Base-by-base conservation (phyloP, 2,329 filamentous ascomycete species). In the Fusarium floridanum region DNA sequence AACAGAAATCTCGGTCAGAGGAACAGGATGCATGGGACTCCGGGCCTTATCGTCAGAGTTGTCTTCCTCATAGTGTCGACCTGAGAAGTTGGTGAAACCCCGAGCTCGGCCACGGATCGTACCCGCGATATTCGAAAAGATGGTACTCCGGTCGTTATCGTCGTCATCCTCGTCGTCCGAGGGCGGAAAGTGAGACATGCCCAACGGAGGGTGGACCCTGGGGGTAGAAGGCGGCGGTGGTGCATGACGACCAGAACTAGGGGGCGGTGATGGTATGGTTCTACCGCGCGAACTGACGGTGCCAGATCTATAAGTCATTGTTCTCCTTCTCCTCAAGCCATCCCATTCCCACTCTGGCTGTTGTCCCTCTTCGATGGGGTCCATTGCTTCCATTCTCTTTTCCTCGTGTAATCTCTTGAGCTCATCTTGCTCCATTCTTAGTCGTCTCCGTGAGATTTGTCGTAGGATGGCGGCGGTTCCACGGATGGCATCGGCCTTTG, bases 401-500 rank as follows among this genome's bases (percentile, higher is more conserved):
- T 98, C 96, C 77, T 95, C 92, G 69, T 93, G 92, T 67, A 98
- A 87, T 36, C 94, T 91, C 76, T 90, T 92, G 22, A 93, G 89
- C 82, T 98, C 97, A 53, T 94, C 91, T 9, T 91, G 87, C 81
- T 98, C 94, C 86, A 93, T 93, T 80, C 92, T 93, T 71, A 93
- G 90, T 70, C 97, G 89, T 0, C 92, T 88, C 12, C 88, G 88
- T 0, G 95, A 98, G 60, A 99, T 88, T 16, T 94, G 91, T 72
- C 97, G 91, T 63, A 99, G 89, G 68, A 99, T 95, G 56, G 95
- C 95, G 8, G 94, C 95, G 17, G 96, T 88, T 70, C 96, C 97
- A 76, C 97, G 94, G 79, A 99, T 97, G 11, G 97, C 95, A 82
- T 99, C 97, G 16, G 97, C 97, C 81, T 98, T 97, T 63, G 97